These are phyloP conservation scores for Chenopodium formosanum DNA, from an alignment of 148 eudicot species.

Conservation along the genomic window DNA sequence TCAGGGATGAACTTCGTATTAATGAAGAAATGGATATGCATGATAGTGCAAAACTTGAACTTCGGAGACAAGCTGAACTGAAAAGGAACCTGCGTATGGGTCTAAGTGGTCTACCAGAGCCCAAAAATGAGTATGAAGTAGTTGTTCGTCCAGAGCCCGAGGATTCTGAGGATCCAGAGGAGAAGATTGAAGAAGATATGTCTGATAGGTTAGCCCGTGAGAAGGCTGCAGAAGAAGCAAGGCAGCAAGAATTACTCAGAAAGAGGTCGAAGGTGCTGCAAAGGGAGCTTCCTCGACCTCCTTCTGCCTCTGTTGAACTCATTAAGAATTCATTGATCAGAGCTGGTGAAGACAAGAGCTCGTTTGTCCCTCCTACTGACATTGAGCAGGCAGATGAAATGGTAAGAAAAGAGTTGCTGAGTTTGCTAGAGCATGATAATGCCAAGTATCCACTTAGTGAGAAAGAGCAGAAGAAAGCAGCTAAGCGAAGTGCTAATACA, in stretches of 20 bases:
- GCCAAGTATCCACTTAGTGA: conserved; percentile 87
- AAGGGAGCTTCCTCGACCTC: conserved; percentile 98
- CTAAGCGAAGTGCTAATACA: conserved; percentile 61
- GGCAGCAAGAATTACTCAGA: conserved; percentile 71
- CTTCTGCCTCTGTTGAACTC: conserved; percentile 68
- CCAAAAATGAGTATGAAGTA: conserved; percentile 92
- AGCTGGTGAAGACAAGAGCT: conserved; percentile 94
- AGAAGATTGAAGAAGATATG: conserved; percentile 96
- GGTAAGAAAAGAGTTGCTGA: conserved; percentile 78
- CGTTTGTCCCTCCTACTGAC: conserved; percentile 88
- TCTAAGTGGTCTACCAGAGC: conserved; percentile 81
- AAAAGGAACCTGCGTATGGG: conserved; percentile 81
- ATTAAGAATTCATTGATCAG: conserved; percentile 68
- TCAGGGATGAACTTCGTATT: conserved; percentile 91
- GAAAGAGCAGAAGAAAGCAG: conserved; percentile 83
- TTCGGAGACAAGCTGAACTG: conserved; percentile 72
- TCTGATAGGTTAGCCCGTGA: conserved; percentile 90
- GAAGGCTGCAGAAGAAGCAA: conserved; percentile 93
- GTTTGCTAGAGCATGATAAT: conserved; percentile 91
- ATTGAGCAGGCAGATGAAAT: conserved; percentile 97
- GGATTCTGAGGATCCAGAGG: conserved; percentile 81
- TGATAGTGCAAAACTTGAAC: conserved; percentile 75
- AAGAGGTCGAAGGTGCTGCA: conserved; percentile 97
- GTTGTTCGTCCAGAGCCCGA: conserved; percentile 80
- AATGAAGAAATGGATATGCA: conserved; percentile 87